Evolutionary conservation across 2,329 filamentous ascomycete genomes (phyloP).

Genomic region (Fusarium citri): DNA sequence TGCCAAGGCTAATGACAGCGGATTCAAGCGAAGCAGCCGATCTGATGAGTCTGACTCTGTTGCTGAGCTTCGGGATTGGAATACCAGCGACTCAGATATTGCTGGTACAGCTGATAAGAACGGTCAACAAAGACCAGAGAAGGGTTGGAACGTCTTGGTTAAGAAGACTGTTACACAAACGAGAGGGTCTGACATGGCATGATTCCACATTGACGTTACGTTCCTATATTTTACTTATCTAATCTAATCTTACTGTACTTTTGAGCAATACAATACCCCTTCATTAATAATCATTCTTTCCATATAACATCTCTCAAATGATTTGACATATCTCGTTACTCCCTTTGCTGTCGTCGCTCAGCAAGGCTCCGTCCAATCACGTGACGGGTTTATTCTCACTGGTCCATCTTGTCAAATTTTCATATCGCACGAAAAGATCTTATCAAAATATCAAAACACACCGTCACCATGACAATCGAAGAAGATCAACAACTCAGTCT

Average conservation of each 20-base stretch:
- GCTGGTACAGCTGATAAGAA: slow-evolving; percentile 9
- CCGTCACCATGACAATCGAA: not conserved
- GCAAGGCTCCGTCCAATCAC: not conserved
- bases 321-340: no score
- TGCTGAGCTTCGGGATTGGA: slow-evolving; percentile 32
- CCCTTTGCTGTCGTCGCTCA: no score
- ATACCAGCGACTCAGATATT: slow-evolving; percentile 41
- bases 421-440: not conserved
- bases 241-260: not conserved
- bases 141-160: slow-evolving; percentile 42
- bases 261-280: not conserved
- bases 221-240: not conserved
- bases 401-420: not conserved
- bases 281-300: no score
- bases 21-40: slow-evolving; percentile 11
- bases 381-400: not conserved
- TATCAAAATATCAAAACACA: not conserved
- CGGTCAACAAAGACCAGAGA: slow-evolving; percentile 6
- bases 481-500: not conserved
- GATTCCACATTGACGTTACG: not conserved
- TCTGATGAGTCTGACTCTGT: slow-evolving; percentile 25
- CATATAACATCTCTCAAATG: no score
- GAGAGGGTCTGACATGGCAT: slow-evolving; percentile 14
- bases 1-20: not conserved
- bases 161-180: slow-evolving; percentile 45